A percentile compares a stretch with the other conserved stretches of the same genome.
These are phyloP conservation scores for Tremella fuciformis DNA, from an alignment of 768 basidiomycete genomes.

Conservation along the genomic window DNA sequence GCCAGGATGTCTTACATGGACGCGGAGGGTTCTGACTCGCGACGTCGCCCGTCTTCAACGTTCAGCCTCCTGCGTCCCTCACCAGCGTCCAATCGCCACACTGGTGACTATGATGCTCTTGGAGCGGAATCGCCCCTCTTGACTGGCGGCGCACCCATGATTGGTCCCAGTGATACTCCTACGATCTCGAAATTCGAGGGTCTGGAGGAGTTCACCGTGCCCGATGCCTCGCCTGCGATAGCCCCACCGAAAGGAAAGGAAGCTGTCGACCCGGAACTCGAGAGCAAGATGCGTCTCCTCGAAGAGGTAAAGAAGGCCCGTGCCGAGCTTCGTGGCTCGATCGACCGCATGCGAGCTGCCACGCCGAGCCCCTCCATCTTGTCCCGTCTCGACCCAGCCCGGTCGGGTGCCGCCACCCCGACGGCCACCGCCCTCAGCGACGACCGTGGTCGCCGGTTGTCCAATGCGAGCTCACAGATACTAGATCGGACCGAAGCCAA, in stretches of 20 bases:
- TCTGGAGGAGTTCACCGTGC: constrained; percentile 11
- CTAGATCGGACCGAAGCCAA: neutral
- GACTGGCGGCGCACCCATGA: neutral
- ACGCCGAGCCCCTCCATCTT: constrained; percentile 63
- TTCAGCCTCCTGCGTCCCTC: constrained; percentile 22
- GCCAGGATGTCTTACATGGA: constrained; percentile 1
- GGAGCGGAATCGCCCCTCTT: constrained; percentile 1
- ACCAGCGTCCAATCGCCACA: constrained; percentile 1
- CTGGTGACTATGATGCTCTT: neutral
- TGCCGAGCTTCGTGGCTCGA: constrained; percentile 24
- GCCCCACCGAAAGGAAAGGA: neutral
- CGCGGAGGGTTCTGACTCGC: constrained; percentile 23
- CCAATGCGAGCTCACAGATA: neutral
- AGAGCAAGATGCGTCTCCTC: constrained; percentile 44
- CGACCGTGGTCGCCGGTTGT: neutral
- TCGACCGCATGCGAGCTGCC: constrained; percentile 56
- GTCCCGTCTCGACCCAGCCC: constrained; percentile 1
- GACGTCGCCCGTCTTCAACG: constrained; percentile 10
- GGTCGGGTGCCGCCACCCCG: neutral
- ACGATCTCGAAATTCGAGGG: constrained; percentile 16
- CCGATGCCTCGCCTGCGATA: neutral
- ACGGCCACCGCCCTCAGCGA: neutral
- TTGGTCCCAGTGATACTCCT: neutral
- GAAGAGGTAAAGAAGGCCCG: constrained; percentile 47
- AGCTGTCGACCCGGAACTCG: constrained; percentile 26